phyloP scores from a whole-genome alignment of 2,329 filamentous ascomycete species.

The Alternaria sp. region DNA sequence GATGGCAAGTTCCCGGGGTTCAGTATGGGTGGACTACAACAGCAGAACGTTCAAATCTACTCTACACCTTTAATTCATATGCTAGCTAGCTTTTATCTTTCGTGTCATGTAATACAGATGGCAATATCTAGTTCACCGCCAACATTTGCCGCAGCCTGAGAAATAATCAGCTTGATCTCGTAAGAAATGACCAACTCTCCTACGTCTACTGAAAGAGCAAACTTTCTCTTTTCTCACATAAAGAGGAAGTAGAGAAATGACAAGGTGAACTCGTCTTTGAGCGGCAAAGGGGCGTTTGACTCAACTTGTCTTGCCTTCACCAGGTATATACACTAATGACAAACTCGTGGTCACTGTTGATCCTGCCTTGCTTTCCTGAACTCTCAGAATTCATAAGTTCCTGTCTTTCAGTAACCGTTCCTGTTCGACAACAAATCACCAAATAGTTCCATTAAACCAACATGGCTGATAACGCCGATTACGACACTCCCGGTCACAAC shows the following conservation, averaged over 20 bases:
- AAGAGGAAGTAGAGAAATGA: slow-evolving; percentile 3
- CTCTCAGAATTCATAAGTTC: background rate
- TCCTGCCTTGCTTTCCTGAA: background rate
- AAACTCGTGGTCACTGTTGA: background rate
- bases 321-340: background rate
- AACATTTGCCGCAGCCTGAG: background rate
- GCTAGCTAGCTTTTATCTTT: background rate
- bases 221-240: background rate
- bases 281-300: background rate
- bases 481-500: background rate
- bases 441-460: background rate
- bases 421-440: background rate
- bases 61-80: background rate
- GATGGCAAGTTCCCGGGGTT: background rate
- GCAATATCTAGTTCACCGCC: background rate
- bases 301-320: background rate
- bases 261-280: slow-evolving; percentile 3
- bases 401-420: background rate
- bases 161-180: background rate
- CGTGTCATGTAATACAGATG: background rate
- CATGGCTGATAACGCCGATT: slow-evolving; percentile 2
- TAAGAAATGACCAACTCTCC: background rate
- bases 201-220: background rate
- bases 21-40: background rate
- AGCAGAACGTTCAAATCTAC: background rate